phyloP scores from a whole-genome alignment of 257 asterid species.

The Paulownia fortunei region DNA sequence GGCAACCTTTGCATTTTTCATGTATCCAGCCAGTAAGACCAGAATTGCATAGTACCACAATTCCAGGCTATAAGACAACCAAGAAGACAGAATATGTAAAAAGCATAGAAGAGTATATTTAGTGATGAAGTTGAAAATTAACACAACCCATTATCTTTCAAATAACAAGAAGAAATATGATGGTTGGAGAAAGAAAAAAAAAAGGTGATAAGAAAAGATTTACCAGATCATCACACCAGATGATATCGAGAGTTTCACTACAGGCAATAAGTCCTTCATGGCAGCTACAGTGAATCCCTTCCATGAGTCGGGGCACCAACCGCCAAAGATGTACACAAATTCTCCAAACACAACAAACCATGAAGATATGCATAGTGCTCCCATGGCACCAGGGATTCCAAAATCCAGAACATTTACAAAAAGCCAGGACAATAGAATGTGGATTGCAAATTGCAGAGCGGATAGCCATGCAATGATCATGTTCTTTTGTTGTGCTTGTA shows the following conservation, averaged over 20 bases:
- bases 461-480: conserved; percentile 32
- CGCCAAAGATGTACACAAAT: conserved; percentile 40
- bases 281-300: conserved; percentile 53
- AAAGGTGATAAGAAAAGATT: neutral
- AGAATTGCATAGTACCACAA: conserved; percentile 54
- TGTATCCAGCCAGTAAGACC: conserved; percentile 53
- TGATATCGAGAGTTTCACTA: conserved; percentile 34
- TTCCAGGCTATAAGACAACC: conserved; percentile 43
- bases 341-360: conserved; percentile 36
- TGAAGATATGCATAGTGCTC: conserved; percentile 30
- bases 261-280: conserved; percentile 43
- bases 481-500: conserved; percentile 44
- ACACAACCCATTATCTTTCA: too few relatives aligned
- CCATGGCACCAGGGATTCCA: conserved; percentile 39
- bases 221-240: conserved; percentile 41
- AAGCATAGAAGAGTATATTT: too few relatives aligned
- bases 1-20: conserved; percentile 47
- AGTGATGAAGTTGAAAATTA: too few relatives aligned
- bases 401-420: conserved; percentile 27
- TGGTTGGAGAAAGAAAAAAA: neutral
- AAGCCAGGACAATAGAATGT: conserved; percentile 31
- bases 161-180: too few relatives aligned
- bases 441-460: conserved; percentile 22
- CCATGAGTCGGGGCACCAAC: conserved; percentile 67
- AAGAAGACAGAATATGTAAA: neutral